A percentile compares a stretch with the other conserved stretches of the same genome.
phyloP scores from a whole-genome alignment of 139 green algal species.

The Deuterostichococcus epilithicus region DNA sequence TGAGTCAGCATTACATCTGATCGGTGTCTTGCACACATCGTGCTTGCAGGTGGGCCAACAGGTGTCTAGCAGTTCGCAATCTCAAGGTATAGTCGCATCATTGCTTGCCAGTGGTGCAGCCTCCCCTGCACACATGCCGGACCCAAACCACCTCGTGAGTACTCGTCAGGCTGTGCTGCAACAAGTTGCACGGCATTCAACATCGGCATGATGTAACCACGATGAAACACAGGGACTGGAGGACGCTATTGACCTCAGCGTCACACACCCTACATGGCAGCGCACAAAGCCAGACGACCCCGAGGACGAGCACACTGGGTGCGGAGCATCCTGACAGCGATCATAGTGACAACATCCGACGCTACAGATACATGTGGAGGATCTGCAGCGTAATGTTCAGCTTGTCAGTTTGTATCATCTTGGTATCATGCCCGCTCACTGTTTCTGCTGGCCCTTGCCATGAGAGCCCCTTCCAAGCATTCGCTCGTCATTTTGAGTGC shows the following conservation, averaged over 20 bases:
- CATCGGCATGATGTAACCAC: background rate
- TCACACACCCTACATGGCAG: conserved; percentile 87
- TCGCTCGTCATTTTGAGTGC: too few species aligned
- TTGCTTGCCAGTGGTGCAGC: background rate
- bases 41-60: conserved; percentile 65
- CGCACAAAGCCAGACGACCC: conserved; percentile 65
- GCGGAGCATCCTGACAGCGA: background rate
- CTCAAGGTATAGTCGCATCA: conserved; percentile 63
- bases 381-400: background rate
- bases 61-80: conserved; percentile 59
- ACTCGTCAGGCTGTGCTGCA: background rate
- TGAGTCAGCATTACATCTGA: too few species aligned
- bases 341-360: background rate
- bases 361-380: background rate
- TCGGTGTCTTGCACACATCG: background rate
- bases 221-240: conserved; percentile 60
- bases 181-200: background rate
- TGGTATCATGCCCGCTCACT: too few species aligned
- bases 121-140: background rate
- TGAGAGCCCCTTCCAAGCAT: too few species aligned
- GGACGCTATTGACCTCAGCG: conserved; percentile 73
- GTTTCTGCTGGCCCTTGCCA: too few species aligned
- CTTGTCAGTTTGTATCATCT: too few species aligned
- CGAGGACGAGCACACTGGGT: conserved; percentile 74
- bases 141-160: background rate